Evolutionary conservation across 768 basidiomycete species (phyloP), one percentile per base, ranked within the genome.

Genomic region (Lactarius vividus): DNA sequence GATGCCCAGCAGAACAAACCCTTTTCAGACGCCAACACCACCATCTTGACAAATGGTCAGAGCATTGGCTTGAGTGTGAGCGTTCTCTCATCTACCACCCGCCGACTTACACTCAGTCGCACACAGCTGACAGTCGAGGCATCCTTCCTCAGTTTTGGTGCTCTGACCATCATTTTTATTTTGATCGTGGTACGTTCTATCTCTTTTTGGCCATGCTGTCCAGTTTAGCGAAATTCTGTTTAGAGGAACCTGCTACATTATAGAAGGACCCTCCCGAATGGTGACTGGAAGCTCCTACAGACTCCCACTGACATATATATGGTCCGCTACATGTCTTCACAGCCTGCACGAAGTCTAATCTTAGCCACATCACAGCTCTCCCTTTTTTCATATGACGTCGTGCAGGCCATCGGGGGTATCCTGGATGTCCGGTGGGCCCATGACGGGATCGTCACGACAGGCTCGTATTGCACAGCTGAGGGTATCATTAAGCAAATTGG

Each of bases 231-330:
- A 49, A 37, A 29, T 20, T 0, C 18, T 20, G 2, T 18, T 6
- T 10, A 65, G 64, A 37, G 53, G 15, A 65, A 65, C 23, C 8
- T 56, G 8, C 23, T 28, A 3, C 59, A 16, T 10, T 49, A 60
- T 42, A 52, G 29, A 28, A 68, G 7, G 42, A 15, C 3, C 3
- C 31, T 58, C 3, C 58, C 62, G 4, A 8, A 37, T 6, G 66
- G 57, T 8, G 57, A 57, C n/a, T 68, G 69, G 69, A 54, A 40
- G 26, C 67, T 79, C 9, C 71, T 81, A 23, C 73, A 72, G 61
- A 71, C 74, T 37, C 79, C 80, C 2, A 73, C 78, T 60, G 80
- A 82, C 67, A 69, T 79, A 16, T 76, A 80, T 58, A 79, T 82
- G 76, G 80, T 79, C 37, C 61, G 71, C 56, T 18, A 39, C 0